Evolutionary conservation across 1,284 basidiomycete genomes (phyloP).

Genomic region (Thelephora terrestris): DNA sequence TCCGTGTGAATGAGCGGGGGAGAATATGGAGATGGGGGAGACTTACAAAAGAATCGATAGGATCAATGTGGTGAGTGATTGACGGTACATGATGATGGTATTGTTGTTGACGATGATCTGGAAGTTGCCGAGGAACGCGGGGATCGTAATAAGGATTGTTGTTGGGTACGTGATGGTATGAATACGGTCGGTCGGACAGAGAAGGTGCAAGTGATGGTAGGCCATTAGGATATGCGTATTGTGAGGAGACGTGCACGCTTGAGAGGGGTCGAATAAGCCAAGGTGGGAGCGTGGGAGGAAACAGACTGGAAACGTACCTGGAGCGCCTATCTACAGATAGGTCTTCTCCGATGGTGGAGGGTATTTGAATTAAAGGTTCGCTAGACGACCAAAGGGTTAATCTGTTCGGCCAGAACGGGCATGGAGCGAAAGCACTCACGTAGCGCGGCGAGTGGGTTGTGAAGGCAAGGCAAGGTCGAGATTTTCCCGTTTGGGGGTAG

Average conservation of each 20-base stretch:
- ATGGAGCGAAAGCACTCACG: constrained; percentile 26
- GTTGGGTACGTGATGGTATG: not conserved
- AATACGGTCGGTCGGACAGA: not conserved
- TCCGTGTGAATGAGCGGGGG: not conserved
- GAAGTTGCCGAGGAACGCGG: not conserved
- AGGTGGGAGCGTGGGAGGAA: not conserved
- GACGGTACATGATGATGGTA: not conserved
- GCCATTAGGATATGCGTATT: not conserved
- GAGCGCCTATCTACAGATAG: not conserved
- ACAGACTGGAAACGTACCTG: not conserved
- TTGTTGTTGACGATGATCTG: not conserved
- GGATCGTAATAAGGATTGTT: not conserved
- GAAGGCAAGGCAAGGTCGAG: constrained; percentile 42
- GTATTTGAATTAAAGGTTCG: constrained; percentile 11
- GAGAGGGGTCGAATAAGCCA: not conserved
- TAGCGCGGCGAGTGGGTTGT: constrained; percentile 40
- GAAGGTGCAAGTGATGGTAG: not conserved
- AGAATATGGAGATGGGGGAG: not conserved
- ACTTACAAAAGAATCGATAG: constrained; percentile 54
- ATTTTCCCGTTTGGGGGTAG: constrained; percentile 43
- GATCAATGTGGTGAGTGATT: constrained; percentile 27
- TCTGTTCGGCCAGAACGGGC: constrained; percentile 7
- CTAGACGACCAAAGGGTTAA: constrained; percentile 14
- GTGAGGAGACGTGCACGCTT: not conserved
- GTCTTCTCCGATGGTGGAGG: constrained; percentile 6